Conservation (phyloP, 345 rosid genomes). For the Salix suchowensis region DNA sequence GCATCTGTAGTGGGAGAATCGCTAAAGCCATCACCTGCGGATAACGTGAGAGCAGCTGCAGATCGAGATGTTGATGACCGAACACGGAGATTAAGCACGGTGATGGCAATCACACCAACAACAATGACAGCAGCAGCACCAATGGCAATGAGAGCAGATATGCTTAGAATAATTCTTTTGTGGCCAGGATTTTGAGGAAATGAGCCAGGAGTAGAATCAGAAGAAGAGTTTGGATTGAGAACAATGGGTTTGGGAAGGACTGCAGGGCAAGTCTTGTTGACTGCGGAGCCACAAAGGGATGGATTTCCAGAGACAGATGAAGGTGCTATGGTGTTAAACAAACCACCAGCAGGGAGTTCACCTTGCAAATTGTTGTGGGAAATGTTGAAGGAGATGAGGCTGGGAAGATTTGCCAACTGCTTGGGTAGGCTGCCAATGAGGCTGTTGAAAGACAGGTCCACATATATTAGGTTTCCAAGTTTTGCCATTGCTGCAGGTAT, state of each 20-base stretch:
- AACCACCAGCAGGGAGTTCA: constrained; percentile 77
- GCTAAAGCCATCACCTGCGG: constrained; percentile 80
- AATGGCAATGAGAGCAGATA: constrained; percentile 88
- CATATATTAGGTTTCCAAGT: constrained; percentile 51
- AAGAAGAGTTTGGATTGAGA: constrained; percentile 70
- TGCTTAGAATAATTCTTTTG: constrained; percentile 79
- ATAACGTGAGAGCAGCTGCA: constrained; percentile 63
- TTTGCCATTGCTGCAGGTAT: constrained; percentile 61
- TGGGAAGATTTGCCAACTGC: constrained; percentile 73
- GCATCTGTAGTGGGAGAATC: constrained; percentile 78
- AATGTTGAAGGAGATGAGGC: constrained; percentile 67
- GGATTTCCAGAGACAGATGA: constrained; percentile 69
- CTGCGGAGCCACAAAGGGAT: constrained; percentile 78
- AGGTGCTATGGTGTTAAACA: constrained; percentile 76
- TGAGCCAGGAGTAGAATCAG: constrained; percentile 36
- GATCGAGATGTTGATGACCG: constrained; percentile 57
- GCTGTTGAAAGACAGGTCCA: constrained; percentile 64
- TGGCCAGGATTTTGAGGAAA: constrained; percentile 40
- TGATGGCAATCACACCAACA: constrained; percentile 86
- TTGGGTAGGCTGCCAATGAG: constrained; percentile 66
- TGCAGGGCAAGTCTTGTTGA: constrained; percentile 75
- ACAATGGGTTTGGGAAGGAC: constrained; percentile 90
- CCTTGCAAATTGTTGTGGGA: constrained; percentile 79
- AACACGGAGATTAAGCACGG: constrained; percentile 79
- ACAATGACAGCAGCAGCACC: constrained; percentile 96